phyloP scores from a whole-genome alignment of 2,329 filamentous ascomycete genomes.

The Leptoxyphium fumago region DNA sequence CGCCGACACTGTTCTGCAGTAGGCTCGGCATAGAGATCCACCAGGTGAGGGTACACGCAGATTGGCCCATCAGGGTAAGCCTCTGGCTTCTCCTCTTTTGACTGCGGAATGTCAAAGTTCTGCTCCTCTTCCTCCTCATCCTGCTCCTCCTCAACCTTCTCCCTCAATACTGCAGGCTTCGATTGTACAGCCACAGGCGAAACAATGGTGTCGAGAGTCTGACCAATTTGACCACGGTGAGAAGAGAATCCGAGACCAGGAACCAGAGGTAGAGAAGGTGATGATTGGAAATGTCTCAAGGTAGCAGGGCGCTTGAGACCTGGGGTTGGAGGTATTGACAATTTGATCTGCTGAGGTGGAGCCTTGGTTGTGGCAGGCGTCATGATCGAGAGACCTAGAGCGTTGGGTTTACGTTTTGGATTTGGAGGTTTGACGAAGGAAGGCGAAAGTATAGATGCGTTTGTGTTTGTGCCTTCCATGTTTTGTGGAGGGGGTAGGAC shows the following conservation, averaged over 20 bases:
- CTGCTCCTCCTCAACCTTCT: slow-evolving; percentile 38
- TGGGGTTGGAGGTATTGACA: slow-evolving; percentile 43
- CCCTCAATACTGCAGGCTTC: not conserved
- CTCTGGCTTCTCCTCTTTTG: slow-evolving; percentile 55
- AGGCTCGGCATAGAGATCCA: slow-evolving; percentile 69
- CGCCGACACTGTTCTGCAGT: slow-evolving; percentile 60
- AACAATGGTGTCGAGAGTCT: slow-evolving; percentile 16
- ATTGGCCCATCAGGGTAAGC: slow-evolving; percentile 73
- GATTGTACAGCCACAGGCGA: slow-evolving; percentile 11
- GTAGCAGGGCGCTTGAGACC: slow-evolving; percentile 33
- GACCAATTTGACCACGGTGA: not conserved
- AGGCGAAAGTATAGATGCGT: slow-evolving; percentile 55
- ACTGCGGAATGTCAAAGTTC: slow-evolving; percentile 42
- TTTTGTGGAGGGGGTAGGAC: slow-evolving; percentile 35
- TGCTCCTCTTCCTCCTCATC: slow-evolving; percentile 36
- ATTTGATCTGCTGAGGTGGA: slow-evolving; percentile 43
- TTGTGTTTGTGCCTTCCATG: slow-evolving; percentile 25
- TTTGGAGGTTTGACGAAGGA: slow-evolving; percentile 70
- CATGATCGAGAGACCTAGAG: slow-evolving; percentile 58
- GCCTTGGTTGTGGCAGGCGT: slow-evolving; percentile 46
- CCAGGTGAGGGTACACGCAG: slow-evolving; percentile 62
- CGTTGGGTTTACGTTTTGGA: slow-evolving; percentile 54
- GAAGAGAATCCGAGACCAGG: slow-evolving; percentile 24
- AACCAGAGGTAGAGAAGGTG: slow-evolving; percentile 42
- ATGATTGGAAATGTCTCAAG: slow-evolving; percentile 47